These are phyloP conservation scores for Chlorociboria aeruginascens DNA, from an alignment of 495 filamentous ascomycete species.

Conservation along the genomic window DNA sequence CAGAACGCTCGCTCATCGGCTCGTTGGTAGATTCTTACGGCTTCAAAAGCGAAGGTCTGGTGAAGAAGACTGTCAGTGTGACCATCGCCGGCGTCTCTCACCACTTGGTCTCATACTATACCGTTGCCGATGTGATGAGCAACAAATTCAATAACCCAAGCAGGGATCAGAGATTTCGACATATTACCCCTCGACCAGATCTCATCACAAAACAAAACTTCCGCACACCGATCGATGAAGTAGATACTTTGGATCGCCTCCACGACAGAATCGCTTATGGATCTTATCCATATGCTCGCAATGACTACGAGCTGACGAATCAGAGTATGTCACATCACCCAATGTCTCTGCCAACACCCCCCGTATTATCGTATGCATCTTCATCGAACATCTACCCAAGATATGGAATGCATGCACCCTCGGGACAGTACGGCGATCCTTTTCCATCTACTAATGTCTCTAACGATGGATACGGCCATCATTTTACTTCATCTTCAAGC, in stretches of 20 bases:
- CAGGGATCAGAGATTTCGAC: constrained; percentile 40
- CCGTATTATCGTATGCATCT: constrained; percentile 5
- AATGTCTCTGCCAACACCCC: constrained; percentile 16
- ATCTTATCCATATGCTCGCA: constrained; percentile 7
- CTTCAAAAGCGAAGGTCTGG: constrained; percentile 71
- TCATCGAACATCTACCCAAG: constrained; percentile 4
- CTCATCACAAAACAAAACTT: constrained; percentile 59
- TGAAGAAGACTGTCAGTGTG: constrained; percentile 89
- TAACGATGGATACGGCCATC: constrained; percentile 1
- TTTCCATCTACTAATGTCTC: neutral
- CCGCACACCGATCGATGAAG: constrained; percentile 53
- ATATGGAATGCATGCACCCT: constrained; percentile 5
- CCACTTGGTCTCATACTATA: constrained; percentile 86
- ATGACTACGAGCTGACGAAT: constrained; percentile 17
- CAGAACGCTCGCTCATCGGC: constrained; percentile 61
- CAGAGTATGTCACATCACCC: constrained; percentile 14
- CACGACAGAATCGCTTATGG: constrained; percentile 23
- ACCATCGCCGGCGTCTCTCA: constrained; percentile 55
- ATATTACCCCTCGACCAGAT: constrained; percentile 43
- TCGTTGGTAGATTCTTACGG: constrained; percentile 78
- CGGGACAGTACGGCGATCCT: neutral
- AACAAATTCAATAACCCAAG: constrained; percentile 47
- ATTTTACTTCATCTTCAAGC: constrained; percentile 3
- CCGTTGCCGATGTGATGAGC: constrained; percentile 57
- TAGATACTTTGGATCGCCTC: constrained; percentile 27